Percentiles rank a stretch among this genome's conserved stretches.
phyloP scores from a whole-genome alignment of 768 basidiomycete genomes.

The Phallus indusiatus region DNA sequence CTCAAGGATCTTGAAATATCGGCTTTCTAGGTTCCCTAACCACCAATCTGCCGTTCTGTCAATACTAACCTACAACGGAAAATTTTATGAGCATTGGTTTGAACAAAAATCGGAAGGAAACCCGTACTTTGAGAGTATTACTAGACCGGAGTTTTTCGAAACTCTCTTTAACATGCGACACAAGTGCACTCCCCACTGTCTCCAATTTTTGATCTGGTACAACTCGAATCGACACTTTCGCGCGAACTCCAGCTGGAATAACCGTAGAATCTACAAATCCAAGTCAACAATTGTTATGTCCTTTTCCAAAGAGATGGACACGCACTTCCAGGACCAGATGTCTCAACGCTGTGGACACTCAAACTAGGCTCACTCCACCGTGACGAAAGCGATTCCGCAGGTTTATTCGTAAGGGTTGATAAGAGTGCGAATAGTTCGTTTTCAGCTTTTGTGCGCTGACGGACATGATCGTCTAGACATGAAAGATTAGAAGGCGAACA shows the following conservation, averaged over 20 bases:
- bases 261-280: slow-evolving; percentile 61
- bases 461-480: slow-evolving; percentile 62
- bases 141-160: slow-evolving; percentile 57
- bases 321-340: slow-evolving; percentile 74
- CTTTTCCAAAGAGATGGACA: too few relatives aligned
- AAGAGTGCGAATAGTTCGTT: slow-evolving; percentile 57
- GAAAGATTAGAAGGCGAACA: not conserved
- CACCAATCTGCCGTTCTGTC: slow-evolving; percentile 92
- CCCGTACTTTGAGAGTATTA: slow-evolving; percentile 57
- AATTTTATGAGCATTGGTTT: not conserved
- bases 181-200: slow-evolving; percentile 51
- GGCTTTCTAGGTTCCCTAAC: slow-evolving; percentile 79
- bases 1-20: slow-evolving; percentile 83
- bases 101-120: not conserved
- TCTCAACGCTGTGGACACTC: slow-evolving; percentile 77
- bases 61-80: slow-evolving; percentile 49
- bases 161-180: slow-evolving; percentile 43
- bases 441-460: slow-evolving; percentile 59
- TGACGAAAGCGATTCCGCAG: slow-evolving; percentile 59
- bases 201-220: slow-evolving; percentile 89
- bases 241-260: slow-evolving; percentile 77
- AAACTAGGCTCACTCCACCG: slow-evolving; percentile 89
- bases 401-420: slow-evolving; percentile 54
- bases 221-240: slow-evolving; percentile 82
- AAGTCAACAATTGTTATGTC: not conserved